Evolutionary conservation across 2,329 filamentous ascomycete species (phyloP).

Genomic region (Paraphaeosphaeria minitans): DNA sequence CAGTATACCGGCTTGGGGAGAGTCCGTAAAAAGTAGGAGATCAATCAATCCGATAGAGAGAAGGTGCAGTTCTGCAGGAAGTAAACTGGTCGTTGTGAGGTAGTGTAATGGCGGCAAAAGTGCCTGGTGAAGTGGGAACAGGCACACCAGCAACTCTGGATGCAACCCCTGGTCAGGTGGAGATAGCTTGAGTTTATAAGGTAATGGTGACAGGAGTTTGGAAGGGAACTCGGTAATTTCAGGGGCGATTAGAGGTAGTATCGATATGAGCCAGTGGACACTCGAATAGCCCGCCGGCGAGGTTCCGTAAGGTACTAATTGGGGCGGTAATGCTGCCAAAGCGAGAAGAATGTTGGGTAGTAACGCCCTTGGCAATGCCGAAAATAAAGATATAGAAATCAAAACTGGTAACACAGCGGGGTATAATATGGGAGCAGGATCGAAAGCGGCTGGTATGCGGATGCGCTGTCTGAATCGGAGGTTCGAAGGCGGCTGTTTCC

Average conservation of each 20-base stretch:
- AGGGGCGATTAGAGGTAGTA: slow-evolving; percentile 67
- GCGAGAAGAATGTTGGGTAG: slow-evolving; percentile 83
- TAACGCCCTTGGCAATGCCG: slow-evolving; percentile 64
- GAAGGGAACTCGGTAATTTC: slow-evolving; percentile 50
- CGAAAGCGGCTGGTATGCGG: slow-evolving; percentile 76
- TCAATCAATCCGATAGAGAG: slow-evolving; percentile 84
- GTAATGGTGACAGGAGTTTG: slow-evolving; percentile 38
- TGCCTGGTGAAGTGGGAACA: slow-evolving; percentile 85
- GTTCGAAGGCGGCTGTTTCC: slow-evolving; percentile 27
- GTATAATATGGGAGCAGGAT: slow-evolving; percentile 90
- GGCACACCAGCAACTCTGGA: slow-evolving; percentile 64
- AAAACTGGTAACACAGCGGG: slow-evolving; percentile 77
- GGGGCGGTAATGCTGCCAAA: slow-evolving; percentile 74
- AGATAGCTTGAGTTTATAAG: slow-evolving; percentile 43
- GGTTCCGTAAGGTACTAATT: slow-evolving; percentile 70
- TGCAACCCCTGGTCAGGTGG: slow-evolving; percentile 48
- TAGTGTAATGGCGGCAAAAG: slow-evolving; percentile 75
- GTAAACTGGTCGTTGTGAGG: slow-evolving; percentile 85
- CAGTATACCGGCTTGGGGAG: slow-evolving; percentile 57
- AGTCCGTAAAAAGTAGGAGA: slow-evolving; percentile 74
- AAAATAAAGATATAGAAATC: slow-evolving; percentile 74
- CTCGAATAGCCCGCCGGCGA: slow-evolving; percentile 64
- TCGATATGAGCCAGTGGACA: slow-evolving; percentile 79
- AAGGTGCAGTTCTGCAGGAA: slow-evolving; percentile 85
- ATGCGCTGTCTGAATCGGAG: slow-evolving; percentile 53